A percentile compares a stretch with the other conserved stretches of the same genome.
Conservation (phyloP, 2,329 filamentous ascomycete genomes). For the Xylariaceae sp. region DNA sequence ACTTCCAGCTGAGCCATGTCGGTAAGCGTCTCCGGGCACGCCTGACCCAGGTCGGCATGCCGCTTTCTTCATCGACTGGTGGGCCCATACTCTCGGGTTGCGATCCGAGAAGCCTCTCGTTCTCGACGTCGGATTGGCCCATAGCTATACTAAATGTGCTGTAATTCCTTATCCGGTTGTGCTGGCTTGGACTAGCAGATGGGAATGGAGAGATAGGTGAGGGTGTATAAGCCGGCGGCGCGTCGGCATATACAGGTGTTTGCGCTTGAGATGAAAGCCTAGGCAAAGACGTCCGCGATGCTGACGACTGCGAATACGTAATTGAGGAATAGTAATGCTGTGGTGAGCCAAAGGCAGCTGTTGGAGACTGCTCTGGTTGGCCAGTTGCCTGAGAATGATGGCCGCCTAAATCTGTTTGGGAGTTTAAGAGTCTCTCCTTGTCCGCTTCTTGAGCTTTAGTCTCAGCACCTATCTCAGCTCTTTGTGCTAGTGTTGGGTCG, state of each 20-base stretch:
- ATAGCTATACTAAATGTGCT: constrained; percentile 52
- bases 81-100: constrained; percentile 56
- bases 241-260: constrained; percentile 45
- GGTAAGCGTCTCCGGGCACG: constrained; percentile 38
- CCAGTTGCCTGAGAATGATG: constrained; percentile 23
- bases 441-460: constrained; percentile 54
- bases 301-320: constrained; percentile 37
- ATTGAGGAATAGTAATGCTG: constrained; percentile 19
- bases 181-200: constrained; percentile 14
- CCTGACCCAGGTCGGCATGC: constrained; percentile 30
- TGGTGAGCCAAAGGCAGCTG: constrained; percentile 18
- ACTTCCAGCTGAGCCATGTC: constrained; percentile 40
- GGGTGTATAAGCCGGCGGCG: constrained; percentile 59
- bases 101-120: constrained; percentile 48
- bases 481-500: constrained; percentile 52
- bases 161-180: constrained; percentile 44
- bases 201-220: constrained; percentile 37
- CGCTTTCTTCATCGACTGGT: constrained; percentile 36
- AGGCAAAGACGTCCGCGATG: constrained; percentile 31
- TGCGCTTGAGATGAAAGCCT: constrained; percentile 27
- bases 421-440: constrained; percentile 46
- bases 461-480: constrained; percentile 39
- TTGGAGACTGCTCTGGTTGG: constrained; percentile 23
- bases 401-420: constrained; percentile 20
- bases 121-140: constrained; percentile 50